Evolutionary conservation across 2,329 filamentous ascomycete species (phyloP).

Genomic region (Penicillium sclerotiorum): DNA sequence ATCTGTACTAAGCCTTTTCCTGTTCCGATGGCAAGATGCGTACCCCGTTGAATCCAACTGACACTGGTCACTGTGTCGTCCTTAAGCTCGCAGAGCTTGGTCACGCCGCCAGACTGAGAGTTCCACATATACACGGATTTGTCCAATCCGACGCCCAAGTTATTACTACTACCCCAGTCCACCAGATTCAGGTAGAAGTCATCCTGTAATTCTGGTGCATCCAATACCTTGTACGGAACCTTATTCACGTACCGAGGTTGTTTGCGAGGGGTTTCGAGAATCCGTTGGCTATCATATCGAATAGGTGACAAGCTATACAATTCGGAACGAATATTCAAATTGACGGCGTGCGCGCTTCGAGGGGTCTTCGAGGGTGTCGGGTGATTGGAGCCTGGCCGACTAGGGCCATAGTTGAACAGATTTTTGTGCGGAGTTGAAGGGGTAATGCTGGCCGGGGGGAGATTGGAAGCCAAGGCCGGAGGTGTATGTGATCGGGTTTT

Average conservation of each 20-base stretch:
- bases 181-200: slow-evolving; percentile 98
- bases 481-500: slow-evolving; percentile 79
- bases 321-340: slow-evolving; percentile 85
- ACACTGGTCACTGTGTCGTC: slow-evolving; percentile 97
- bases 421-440: slow-evolving; percentile 98
- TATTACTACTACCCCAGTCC: slow-evolving; percentile 95
- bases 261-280: slow-evolving; percentile 86
- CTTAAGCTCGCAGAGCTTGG: slow-evolving; percentile 87
- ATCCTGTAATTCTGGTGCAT: slow-evolving; percentile 92
- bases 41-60: slow-evolving; percentile 96
- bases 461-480: slow-evolving; percentile 66
- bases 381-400: slow-evolving; percentile 73
- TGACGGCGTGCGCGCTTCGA: slow-evolving; percentile 82
- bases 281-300: slow-evolving; percentile 86
- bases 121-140: slow-evolving; percentile 99
- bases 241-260: slow-evolving; percentile 90
- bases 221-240: slow-evolving; percentile 95
- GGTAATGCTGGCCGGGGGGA: slow-evolving; percentile 74
- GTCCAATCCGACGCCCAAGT: slow-evolving; percentile 88
- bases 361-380: slow-evolving; percentile 88
- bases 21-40: slow-evolving; percentile 92
- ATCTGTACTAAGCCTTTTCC: slow-evolving; percentile 95
- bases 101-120: slow-evolving; percentile 84
- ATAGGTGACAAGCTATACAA: slow-evolving; percentile 96
- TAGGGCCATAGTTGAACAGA: slow-evolving; percentile 87